Percentiles rank a stretch among this genome's conserved stretches.
These are phyloP conservation scores for Aspergillus bridgeri DNA, from an alignment of 495 filamentous ascomycete genomes.

Conservation along the genomic window DNA sequence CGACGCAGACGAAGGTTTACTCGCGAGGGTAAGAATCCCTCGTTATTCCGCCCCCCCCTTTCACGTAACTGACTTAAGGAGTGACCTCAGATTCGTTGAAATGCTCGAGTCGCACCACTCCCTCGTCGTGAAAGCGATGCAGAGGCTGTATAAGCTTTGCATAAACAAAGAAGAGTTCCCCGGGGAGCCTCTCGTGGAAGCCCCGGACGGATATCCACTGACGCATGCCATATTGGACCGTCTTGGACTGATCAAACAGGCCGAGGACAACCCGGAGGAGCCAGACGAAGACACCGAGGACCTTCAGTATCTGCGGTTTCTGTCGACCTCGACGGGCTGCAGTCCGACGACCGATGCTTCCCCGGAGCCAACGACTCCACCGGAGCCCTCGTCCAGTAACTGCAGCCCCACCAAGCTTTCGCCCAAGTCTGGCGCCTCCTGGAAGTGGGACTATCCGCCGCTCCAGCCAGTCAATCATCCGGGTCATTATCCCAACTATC, in stretches of 20 bases:
- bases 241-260: conserved; percentile 46
- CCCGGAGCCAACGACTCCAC: conserved; percentile 38
- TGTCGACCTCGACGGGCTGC: conserved; percentile 41
- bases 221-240: conserved; percentile 48
- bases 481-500: conserved; percentile 23
- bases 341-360: conserved; percentile 42
- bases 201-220: conserved; percentile 40
- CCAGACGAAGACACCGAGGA: conserved; percentile 40
- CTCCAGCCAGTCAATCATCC: conserved; percentile 18
- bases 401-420: conserved; percentile 23
- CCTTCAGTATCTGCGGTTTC: conserved; percentile 34
- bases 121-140: conserved; percentile 43
- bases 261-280: conserved; percentile 42
- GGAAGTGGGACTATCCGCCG: conserved; percentile 38
- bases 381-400: conserved; percentile 32
- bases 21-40: conserved; percentile 38
- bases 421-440: conserved; percentile 16
- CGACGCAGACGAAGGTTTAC: conserved; percentile 47
- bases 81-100: conserved; percentile 38
- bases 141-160: conserved; percentile 44
- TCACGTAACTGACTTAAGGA: background rate
- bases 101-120: conserved; percentile 49
- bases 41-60: background rate
- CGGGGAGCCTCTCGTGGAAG: conserved; percentile 42
- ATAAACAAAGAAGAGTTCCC: conserved; percentile 45